Evolutionary conservation across 176 grass and related monocot genomes (phyloP), one percentile per base, ranked within the genome.

Genomic region (Phyllostachys edulis): DNA sequence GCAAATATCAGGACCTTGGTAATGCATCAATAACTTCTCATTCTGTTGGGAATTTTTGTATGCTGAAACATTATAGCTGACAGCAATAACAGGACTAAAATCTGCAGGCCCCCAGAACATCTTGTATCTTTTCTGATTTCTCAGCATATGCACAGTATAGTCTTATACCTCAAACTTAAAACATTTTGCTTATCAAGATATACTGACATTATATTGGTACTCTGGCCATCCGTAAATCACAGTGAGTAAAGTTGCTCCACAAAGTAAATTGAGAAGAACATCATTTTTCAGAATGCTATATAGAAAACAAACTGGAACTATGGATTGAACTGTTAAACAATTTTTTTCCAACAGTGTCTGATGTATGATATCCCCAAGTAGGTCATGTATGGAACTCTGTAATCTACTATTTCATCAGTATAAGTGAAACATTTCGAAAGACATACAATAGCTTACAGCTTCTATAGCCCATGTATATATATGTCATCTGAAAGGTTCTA

Each of bases 401-500:
- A 84, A 77, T 64, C 17, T 86, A 69, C 69, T 83, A 80, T 82
- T 73, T 81, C 51, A 37, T 68, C 5, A 18, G 72, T 67, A 73
- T 85, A 87, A 41, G 7, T 82, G 46, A 87, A 70, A 80, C 23
- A 70, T 80, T 69, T 65, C 5, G 59, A 85, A 64, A 73, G 63
- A 27, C 79, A 75, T 84, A 87, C 81, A 71, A 67, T 60, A 84
- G 66, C 80, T 92, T 86, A 92, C 90, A 90, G 56, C 40, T 65
- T 86, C 72, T 82, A 81, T 75, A 84, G 68, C 54, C 26, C 61
- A 14, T 80, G 71, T 78, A 86, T 54, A 89, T 77, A 76, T 47
- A 61, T 82, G 78, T 96, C 93, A 99, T 92, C 90, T 92, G 88
- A 99, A 99, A 70, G 97, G 93, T 75, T 99, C 97, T 79, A 94